Conservation (phyloP, 768 basidiomycete species). For the Hericium rajendrae region DNA sequence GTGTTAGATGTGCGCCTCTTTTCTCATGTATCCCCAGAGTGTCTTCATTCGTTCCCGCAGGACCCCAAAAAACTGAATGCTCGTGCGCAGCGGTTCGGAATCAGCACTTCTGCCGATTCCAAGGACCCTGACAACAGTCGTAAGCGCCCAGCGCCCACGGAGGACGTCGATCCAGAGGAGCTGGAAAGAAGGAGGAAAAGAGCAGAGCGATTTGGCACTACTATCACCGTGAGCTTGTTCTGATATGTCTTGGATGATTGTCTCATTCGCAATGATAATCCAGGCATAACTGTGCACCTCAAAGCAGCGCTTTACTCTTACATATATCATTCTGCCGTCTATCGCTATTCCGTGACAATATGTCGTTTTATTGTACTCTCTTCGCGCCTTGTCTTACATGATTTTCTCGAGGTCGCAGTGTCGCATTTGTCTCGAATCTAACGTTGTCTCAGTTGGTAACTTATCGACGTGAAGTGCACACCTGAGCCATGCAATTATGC, state of each 20-base stretch:
- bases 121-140: slow-evolving; percentile 5
- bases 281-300: too few relatives aligned
- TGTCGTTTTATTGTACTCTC: too few relatives aligned
- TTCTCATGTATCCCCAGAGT: background rate
- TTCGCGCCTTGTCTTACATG: too few relatives aligned
- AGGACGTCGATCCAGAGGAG: slow-evolving; percentile 20
- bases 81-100: slow-evolving; percentile 50
- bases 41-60: slow-evolving; percentile 2
- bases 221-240: background rate
- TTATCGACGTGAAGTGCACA: too few relatives aligned
- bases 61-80: slow-evolving; percentile 36
- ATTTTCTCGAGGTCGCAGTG: too few relatives aligned
- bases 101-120: slow-evolving; percentile 1
- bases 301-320: too few relatives aligned
- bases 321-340: too few relatives aligned
- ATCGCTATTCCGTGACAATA: too few relatives aligned
- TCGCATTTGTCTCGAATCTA: too few relatives aligned
- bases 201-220: slow-evolving; percentile 11
- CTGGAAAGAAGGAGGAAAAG: slow-evolving; percentile 12
- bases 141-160: slow-evolving; percentile 31
- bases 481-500: too few relatives aligned
- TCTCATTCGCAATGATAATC: too few relatives aligned
- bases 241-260: background rate
- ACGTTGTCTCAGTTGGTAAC: too few relatives aligned
- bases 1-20: background rate